A percentile compares a stretch with the other conserved stretches of the same genome.
These are phyloP conservation scores for Spizellomyces punctatus DNA, from an alignment of 192 early-diverging fungal genomes.

Conservation along the genomic window DNA sequence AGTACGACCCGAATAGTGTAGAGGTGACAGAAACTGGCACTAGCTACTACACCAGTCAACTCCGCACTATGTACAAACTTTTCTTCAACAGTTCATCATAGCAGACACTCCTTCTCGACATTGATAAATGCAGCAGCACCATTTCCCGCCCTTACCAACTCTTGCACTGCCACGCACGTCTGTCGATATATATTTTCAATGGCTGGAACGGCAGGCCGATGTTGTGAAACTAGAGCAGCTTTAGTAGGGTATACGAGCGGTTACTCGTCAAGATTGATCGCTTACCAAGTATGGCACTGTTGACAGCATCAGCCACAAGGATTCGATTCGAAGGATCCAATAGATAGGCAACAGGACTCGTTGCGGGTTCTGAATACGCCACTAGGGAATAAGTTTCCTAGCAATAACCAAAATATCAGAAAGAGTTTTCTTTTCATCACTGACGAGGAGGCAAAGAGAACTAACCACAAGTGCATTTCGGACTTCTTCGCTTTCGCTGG, in stretches of 20 bases:
- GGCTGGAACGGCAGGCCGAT: conserved; percentile 23
- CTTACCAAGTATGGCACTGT: conserved; percentile 36
- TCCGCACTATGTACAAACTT: background rate
- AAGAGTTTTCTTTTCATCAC: background rate
- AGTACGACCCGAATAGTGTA: too few species aligned
- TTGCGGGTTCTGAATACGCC: conserved; percentile 35
- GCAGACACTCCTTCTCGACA: conserved; percentile 19
- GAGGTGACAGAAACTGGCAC: too few species aligned
- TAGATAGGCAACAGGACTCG: conserved; percentile 32
- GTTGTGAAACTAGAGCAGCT: conserved; percentile 2
- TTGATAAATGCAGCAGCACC: conserved; percentile 27
- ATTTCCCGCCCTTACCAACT: conserved; percentile 16
- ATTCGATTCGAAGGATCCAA: conserved; percentile 20
- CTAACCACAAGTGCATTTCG: conserved; percentile 45
- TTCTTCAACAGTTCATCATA: background rate
- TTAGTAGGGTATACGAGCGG: background rate
- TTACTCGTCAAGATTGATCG: background rate
- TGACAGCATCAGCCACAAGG: conserved; percentile 35
- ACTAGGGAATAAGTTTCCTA: conserved; percentile 46
- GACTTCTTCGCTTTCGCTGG: conserved; percentile 42
- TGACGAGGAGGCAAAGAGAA: background rate
- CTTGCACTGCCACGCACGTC: conserved; percentile 6
- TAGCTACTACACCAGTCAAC: too few species aligned
- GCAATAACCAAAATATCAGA: background rate
- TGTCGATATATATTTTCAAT: conserved; percentile 30